A percentile compares a stretch with the other conserved stretches of the same genome.
phyloP scores from a whole-genome alignment of 805 yeast genomes.

The Yarrowia sp. region DNA sequence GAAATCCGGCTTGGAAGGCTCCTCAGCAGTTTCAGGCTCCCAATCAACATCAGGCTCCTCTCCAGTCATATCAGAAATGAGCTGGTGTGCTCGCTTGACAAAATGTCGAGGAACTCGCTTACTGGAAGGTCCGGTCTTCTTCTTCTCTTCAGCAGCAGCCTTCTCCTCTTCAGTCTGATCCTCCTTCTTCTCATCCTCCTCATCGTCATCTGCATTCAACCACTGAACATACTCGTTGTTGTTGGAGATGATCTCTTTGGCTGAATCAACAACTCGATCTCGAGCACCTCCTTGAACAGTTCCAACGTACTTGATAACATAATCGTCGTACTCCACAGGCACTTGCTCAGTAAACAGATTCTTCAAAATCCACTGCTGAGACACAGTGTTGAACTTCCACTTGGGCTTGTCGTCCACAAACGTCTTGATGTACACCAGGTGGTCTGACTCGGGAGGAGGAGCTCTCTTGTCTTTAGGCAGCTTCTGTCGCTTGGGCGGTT shows the following conservation, averaged over 20 bases:
- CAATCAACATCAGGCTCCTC: slow-evolving; percentile 29
- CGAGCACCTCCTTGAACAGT: slow-evolving; percentile 72
- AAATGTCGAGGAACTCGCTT: background rate
- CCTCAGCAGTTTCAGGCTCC: background rate
- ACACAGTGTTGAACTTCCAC: slow-evolving; percentile 86
- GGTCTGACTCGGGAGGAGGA: slow-evolving; percentile 78
- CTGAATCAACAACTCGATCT: slow-evolving; percentile 52
- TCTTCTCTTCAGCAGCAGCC: slow-evolving; percentile 20
- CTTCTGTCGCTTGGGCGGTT: slow-evolving; percentile 68
- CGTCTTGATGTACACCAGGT: slow-evolving; percentile 60
- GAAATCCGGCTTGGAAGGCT: slow-evolving; percentile 4
- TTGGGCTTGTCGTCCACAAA: slow-evolving; percentile 53
- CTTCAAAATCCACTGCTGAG: slow-evolving; percentile 79
- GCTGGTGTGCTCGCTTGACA: slow-evolving; percentile 32
- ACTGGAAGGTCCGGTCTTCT: slow-evolving; percentile 24
- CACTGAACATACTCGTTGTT: slow-evolving; percentile 28
- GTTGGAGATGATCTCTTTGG: slow-evolving; percentile 51
- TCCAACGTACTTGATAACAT: slow-evolving; percentile 51
- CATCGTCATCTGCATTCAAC: slow-evolving; percentile 29
- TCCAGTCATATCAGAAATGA: slow-evolving; percentile 30
- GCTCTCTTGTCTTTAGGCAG: slow-evolving; percentile 63
- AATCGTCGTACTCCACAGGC: slow-evolving; percentile 52
- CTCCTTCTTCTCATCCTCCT: slow-evolving; percentile 22
- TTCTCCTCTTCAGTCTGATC: slow-evolving; percentile 28
- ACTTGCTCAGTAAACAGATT: slow-evolving; percentile 49